Conservation (phyloP, 768 basidiomycete genomes). For the Boletus sp. region DNA sequence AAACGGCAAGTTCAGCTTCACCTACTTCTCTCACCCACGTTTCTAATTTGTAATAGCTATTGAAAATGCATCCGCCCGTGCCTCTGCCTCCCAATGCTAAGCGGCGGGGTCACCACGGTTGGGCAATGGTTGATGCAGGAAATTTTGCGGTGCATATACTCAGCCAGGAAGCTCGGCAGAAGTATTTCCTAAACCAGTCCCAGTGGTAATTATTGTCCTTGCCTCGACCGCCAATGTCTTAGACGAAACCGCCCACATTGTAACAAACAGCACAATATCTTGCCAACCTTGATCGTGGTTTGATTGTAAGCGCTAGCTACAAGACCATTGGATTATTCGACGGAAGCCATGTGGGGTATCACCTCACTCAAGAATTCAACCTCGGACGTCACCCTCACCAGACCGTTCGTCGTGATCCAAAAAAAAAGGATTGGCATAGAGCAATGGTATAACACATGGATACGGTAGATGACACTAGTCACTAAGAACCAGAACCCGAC, state of each 20-base stretch:
- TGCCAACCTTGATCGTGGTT: too few relatives aligned
- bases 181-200: slow-evolving; percentile 51
- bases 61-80: slow-evolving; percentile 56
- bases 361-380: too few relatives aligned
- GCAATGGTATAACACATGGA: too few relatives aligned
- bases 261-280: too few relatives aligned
- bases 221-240: too few relatives aligned
- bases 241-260: too few relatives aligned
- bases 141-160: slow-evolving; percentile 78
- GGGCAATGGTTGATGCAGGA: slow-evolving; percentile 84
- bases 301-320: too few relatives aligned
- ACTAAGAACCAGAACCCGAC: not conserved
- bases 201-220: slow-evolving; percentile 26
- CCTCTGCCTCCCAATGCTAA: slow-evolving; percentile 63
- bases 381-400: too few relatives aligned
- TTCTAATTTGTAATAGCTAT: slow-evolving; percentile 44
- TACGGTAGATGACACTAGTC: not conserved
- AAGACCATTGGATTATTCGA: too few relatives aligned
- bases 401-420: too few relatives aligned
- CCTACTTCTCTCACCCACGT: not conserved
- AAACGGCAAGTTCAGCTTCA: slow-evolving; percentile 50
- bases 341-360: too few relatives aligned
- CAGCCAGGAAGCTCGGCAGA: slow-evolving; percentile 61
- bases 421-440: not conserved
- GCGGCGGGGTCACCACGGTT: slow-evolving; percentile 62